Evolutionary conservation across 2,329 filamentous ascomycete species (phyloP).

Genomic region (Shiraia sp.): DNA sequence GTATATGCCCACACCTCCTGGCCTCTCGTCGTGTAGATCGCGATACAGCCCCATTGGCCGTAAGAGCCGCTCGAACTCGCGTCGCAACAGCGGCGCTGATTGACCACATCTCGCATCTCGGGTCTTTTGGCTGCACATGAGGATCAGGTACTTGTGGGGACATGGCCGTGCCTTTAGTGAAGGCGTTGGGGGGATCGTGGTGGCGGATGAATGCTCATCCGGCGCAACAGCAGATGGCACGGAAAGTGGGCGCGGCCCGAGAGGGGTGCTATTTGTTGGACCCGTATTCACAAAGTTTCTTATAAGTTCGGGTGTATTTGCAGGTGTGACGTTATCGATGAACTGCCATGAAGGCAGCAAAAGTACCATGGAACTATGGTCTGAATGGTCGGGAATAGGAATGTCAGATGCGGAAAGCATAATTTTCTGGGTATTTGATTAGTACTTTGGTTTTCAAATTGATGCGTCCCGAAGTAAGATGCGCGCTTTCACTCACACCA

Average conservation of each 20-base stretch:
- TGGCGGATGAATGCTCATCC: slow-evolving; percentile 20
- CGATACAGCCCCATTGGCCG: slow-evolving; percentile 82
- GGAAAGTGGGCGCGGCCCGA: slow-evolving; percentile 40
- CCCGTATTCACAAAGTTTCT: slow-evolving; percentile 68
- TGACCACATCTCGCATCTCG: slow-evolving; percentile 94
- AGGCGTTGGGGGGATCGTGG: slow-evolving; percentile 34
- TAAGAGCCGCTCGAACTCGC: slow-evolving; percentile 87
- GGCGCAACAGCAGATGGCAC: slow-evolving; percentile 10
- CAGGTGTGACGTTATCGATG: slow-evolving; percentile 81
- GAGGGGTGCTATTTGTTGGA: slow-evolving; percentile 73
- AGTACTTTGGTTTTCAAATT: neutral
- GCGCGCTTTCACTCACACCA: slow-evolving; percentile 60
- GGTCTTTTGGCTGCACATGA: slow-evolving; percentile 93
- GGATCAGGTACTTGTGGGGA: slow-evolving; percentile 82
- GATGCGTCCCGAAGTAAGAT: neutral
- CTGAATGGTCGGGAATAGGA: slow-evolving; percentile 70
- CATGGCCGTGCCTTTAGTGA: slow-evolving; percentile 65
- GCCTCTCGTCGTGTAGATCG: slow-evolving; percentile 84
- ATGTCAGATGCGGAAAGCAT: slow-evolving; percentile 95
- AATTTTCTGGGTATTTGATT: slow-evolving; percentile 61
- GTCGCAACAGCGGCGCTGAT: slow-evolving; percentile 83
- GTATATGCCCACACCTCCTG: slow-evolving; percentile 91
- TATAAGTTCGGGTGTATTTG: slow-evolving; percentile 72
- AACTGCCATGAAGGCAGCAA: slow-evolving; percentile 84
- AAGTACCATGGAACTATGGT: slow-evolving; percentile 71